Conservation (phyloP, 1,284 basidiomycete genomes). For the Sparassis latifolia region DNA sequence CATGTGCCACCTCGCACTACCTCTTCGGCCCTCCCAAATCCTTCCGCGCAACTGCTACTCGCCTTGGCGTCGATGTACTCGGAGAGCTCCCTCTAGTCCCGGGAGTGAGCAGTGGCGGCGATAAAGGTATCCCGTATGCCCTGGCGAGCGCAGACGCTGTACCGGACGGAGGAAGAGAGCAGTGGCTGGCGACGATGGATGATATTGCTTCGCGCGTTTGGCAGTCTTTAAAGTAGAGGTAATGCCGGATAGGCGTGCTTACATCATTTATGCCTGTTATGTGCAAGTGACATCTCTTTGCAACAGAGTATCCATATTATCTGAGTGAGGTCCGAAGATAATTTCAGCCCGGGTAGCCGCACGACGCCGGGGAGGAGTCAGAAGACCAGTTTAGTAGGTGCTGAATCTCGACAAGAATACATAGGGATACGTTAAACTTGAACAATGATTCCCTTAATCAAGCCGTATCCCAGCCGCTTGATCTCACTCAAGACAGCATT, state of each 20-base stretch:
- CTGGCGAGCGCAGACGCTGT: constrained; percentile 27
- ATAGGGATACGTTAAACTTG: background rate
- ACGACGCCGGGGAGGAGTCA: too few species aligned
- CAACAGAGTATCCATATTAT: too few species aligned
- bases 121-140: constrained; percentile 61
- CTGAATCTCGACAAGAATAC: too few species aligned
- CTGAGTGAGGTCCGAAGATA: too few species aligned
- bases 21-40: constrained; percentile 73
- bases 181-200: constrained; percentile 45
- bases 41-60: constrained; percentile 61
- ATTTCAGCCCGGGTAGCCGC: too few species aligned
- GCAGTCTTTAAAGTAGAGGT: constrained; percentile 13
- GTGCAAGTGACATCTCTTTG: too few species aligned
- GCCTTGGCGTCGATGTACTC: constrained; percentile 62
- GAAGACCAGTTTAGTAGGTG: too few species aligned
- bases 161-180: constrained; percentile 8
- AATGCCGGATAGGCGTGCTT: too few species aligned
- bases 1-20: constrained; percentile 65
- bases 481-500: constrained; percentile 72
- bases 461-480: constrained; percentile 67
- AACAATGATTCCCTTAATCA: constrained; percentile 48
- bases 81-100: constrained; percentile 85
- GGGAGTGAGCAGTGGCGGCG: constrained; percentile 71
- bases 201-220: constrained; percentile 37
- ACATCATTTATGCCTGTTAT: too few species aligned